Evolutionary conservation across 106 monocot species (phyloP).

Genomic region (Posidonia australis): DNA sequence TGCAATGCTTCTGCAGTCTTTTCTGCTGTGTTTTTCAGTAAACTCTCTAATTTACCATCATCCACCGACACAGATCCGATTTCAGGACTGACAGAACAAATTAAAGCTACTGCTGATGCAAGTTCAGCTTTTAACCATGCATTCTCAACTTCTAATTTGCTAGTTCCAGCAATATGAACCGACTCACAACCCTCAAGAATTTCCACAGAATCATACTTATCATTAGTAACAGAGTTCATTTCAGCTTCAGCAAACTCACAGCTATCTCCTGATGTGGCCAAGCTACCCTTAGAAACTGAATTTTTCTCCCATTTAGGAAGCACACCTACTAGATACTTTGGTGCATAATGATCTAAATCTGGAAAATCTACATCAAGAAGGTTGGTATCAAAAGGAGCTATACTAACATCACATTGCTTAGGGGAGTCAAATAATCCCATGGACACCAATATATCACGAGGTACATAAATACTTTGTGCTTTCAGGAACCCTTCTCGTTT

Average conservation of each 20-base stretch:
- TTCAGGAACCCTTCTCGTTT: conserved; percentile 63
- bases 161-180: conserved; percentile 73
- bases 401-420: conserved; percentile 74
- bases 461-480: conserved; percentile 62
- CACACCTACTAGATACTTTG: conserved; percentile 35
- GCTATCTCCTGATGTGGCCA: conserved; percentile 19
- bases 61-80: conserved; percentile 44
- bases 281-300: conserved; percentile 5
- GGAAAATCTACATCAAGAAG: conserved; percentile 70
- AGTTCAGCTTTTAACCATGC: conserved; percentile 83
- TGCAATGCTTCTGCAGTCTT: conserved; percentile 73
- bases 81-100: conserved; percentile 69
- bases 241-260: conserved; percentile 29
- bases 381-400: conserved; percentile 70
- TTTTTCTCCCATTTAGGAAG: conserved; percentile 30
- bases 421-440: conserved; percentile 93
- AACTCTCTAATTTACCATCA: conserved; percentile 32
- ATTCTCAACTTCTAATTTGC: conserved; percentile 96
- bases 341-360: conserved; percentile 69
- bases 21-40: conserved; percentile 45
- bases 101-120: conserved; percentile 68
- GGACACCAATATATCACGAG: conserved; percentile 49
- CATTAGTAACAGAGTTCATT: conserved; percentile 26
- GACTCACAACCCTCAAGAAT: conserved; percentile 37
- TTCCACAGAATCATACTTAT: conserved; percentile 30